Percentiles rank a stretch among this genome's conserved stretches.
Evolutionary conservation across 164 flowering plant genomes (phyloP).

Genomic region (Kalanchoe fedtschenkoi): DNA sequence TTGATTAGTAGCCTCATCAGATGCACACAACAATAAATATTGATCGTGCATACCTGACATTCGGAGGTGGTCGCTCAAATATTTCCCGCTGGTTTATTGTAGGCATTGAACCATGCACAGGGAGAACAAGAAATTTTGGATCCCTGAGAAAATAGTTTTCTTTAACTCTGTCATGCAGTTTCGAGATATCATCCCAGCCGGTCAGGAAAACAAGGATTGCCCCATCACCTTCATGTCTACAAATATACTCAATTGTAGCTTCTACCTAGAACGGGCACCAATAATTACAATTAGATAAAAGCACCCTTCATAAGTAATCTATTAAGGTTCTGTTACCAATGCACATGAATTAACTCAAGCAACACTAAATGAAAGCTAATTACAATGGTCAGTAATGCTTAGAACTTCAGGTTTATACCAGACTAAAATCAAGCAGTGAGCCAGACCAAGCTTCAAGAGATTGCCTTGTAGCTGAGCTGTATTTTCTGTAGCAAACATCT

Average conservation of each 20-base stretch:
- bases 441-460: conserved; percentile 94
- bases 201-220: conserved; percentile 93
- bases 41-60: conserved; percentile 40
- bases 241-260: conserved; percentile 71
- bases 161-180: conserved; percentile 64
- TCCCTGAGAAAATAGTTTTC: conserved; percentile 57
- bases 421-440: conserved; percentile 71
- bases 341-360: background rate
- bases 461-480: conserved; percentile 47
- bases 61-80: conserved; percentile 76
- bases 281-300: background rate
- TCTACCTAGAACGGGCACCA: conserved; percentile 50
- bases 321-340: background rate
- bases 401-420: conserved; percentile 45
- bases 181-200: conserved; percentile 98
- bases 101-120: conserved; percentile 94
- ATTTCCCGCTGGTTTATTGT: conserved; percentile 87
- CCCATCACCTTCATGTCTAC: conserved; percentile 70
- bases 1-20: too few relatives aligned
- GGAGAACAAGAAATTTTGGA: conserved; percentile 66
- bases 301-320: background rate
- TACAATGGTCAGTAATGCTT: background rate
- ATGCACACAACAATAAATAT: background rate
- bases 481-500: conserved; percentile 50
- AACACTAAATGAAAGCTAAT: background rate